Conservation (phyloP, 2,329 filamentous ascomycete species). For the Fusarium ambrosium region DNA sequence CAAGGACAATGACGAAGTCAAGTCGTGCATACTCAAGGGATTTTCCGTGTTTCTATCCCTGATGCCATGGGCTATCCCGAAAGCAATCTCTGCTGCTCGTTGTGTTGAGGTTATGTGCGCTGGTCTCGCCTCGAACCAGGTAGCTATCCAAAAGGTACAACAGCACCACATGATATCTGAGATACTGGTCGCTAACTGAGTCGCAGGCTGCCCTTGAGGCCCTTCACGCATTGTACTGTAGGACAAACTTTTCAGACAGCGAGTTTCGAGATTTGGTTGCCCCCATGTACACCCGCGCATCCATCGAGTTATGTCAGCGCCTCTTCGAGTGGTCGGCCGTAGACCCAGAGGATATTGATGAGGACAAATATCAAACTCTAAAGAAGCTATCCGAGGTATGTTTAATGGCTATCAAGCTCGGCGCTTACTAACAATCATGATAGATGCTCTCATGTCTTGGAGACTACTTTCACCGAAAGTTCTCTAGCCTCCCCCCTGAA, state of each 20-base stretch:
- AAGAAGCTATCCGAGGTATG: conserved; percentile 94
- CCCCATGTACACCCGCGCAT: conserved; percentile 81
- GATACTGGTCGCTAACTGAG: conserved; percentile 20
- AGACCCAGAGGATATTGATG: conserved; percentile 85
- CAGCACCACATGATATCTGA: not conserved
- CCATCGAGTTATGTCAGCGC: conserved; percentile 77
- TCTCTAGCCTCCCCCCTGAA: conserved; percentile 72
- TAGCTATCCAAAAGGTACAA: conserved; percentile 78
- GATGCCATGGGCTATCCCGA: conserved; percentile 89
- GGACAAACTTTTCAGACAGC: conserved; percentile 79
- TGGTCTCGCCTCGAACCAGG: conserved; percentile 77
- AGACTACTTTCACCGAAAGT: conserved; percentile 85
- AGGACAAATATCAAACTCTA: conserved; percentile 90
- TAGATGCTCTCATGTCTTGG: conserved; percentile 89
- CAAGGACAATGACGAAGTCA: conserved; percentile 75
- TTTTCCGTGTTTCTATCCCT: conserved; percentile 83
- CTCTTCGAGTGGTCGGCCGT: conserved; percentile 86
- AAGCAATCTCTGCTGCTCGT: conserved; percentile 79
- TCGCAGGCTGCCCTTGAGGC: conserved; percentile 83
- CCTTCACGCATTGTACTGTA: conserved; percentile 84
- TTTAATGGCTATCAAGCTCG: not conserved
- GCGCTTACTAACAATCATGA: not conserved
- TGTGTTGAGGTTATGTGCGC: conserved; percentile 79
- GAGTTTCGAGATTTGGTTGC: conserved; percentile 84
- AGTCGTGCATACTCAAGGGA: conserved; percentile 79